Percentiles rank a stretch among this genome's conserved stretches.
Evolutionary conservation across 306 rosid genomes (phyloP).

Genomic region (Notholithocarpus densiflorus): DNA sequence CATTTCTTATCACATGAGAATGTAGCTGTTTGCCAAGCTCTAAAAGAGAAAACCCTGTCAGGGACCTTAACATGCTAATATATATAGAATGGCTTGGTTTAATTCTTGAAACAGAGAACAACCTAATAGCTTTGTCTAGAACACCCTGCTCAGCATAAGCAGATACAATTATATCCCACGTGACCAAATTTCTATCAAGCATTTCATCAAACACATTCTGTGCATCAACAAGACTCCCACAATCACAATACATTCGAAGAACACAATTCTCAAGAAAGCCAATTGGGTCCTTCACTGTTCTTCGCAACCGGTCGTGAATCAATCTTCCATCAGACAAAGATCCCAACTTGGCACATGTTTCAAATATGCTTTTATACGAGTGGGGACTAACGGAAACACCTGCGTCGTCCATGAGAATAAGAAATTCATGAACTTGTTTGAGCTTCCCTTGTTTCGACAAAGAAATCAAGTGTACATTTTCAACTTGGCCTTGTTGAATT

Average conservation of each 20-base stretch:
- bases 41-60: conserved; percentile 29
- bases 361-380: conserved; percentile 41
- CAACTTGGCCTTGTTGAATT: conserved; percentile 39
- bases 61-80: conserved; percentile 34
- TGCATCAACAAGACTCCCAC: conserved; percentile 43
- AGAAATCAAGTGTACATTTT: conserved; percentile 53
- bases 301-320: conserved; percentile 36
- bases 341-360: conserved; percentile 39
- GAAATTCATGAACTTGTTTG: conserved; percentile 45
- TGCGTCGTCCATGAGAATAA: conserved; percentile 37
- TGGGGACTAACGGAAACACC: conserved; percentile 40
- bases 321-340: conserved; percentile 39
- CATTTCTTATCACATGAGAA: conserved; percentile 44
- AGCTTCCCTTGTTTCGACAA: conserved; percentile 50
- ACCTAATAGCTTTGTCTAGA: conserved; percentile 30
- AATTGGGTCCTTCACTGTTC: conserved; percentile 20
- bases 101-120: conserved; percentile 41
- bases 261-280: conserved; percentile 39
- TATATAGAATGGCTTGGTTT: conserved; percentile 39
- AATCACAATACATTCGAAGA: conserved; percentile 54
- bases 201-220: conserved; percentile 47
- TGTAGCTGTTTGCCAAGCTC: conserved; percentile 49
- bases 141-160: conserved; percentile 43
- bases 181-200: conserved; percentile 32
- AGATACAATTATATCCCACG: conserved; percentile 45